phyloP scores from a whole-genome alignment of 441 rosid genomes.

The Arabidopsis lyrata region DNA sequence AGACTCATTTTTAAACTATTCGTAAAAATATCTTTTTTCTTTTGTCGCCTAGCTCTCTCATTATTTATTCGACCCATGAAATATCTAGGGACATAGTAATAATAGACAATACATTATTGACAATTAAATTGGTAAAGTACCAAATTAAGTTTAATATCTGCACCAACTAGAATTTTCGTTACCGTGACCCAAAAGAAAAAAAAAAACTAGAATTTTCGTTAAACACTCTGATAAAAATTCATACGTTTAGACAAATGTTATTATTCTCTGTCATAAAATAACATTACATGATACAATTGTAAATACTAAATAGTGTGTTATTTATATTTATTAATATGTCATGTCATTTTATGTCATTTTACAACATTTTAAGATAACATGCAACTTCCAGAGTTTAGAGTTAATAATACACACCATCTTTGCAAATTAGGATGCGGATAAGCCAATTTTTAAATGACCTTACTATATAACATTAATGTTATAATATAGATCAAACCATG shows the following conservation, averaged over 20 bases:
- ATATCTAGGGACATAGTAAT: constrained; percentile 30
- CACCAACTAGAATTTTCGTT: neutral
- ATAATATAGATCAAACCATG: neutral
- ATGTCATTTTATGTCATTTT: neutral
- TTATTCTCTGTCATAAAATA: neutral
- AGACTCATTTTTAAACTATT: constrained; percentile 28
- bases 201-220: neutral
- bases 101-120: neutral
- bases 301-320: neutral
- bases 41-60: neutral
- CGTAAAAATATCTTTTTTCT: constrained; percentile 28
- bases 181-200: too few species aligned
- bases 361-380: neutral
- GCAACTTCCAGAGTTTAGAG: neutral
- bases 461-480: neutral
- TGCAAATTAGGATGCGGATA: neutral
- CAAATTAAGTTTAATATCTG: neutral
- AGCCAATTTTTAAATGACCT: neutral
- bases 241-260: neutral
- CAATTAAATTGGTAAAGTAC: neutral
- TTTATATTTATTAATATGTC: neutral
- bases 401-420: neutral
- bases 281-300: neutral
- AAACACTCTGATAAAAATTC: neutral
- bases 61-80: constrained; percentile 12